These are phyloP conservation scores for Pichia terricola DNA, from an alignment of 1,139 yeast genomes.

Conservation along the genomic window DNA sequence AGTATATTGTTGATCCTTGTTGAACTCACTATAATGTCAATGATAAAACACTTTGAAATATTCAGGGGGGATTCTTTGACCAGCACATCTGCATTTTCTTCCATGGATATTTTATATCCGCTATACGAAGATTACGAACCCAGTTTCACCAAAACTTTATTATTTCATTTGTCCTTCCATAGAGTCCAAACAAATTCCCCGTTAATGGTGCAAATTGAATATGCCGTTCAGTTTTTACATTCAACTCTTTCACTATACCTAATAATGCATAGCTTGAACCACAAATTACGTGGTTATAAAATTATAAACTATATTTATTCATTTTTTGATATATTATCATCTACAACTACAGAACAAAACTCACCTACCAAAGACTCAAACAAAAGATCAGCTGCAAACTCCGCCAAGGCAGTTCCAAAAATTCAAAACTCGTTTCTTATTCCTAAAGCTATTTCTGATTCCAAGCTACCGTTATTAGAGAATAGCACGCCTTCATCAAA, in stretches of 20 bases:
- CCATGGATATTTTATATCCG: conserved; percentile 8
- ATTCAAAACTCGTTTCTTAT: conserved; percentile 3
- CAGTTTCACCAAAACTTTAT: conserved; percentile 7
- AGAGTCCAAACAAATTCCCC: conserved; percentile 10
- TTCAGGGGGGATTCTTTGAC: conserved; percentile 8
- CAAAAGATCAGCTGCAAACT: neutral
- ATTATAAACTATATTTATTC: conserved; percentile 16
- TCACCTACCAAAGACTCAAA: neutral
- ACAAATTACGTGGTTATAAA: conserved; percentile 23
- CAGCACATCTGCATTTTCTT: conserved; percentile 4
- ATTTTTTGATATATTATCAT: conserved; percentile 6
- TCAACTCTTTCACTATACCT: conserved; percentile 36
- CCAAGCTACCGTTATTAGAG: too few species aligned
- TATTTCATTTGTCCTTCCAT: conserved; percentile 17
- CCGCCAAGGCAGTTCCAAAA: neutral
- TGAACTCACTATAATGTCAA: conserved; percentile 10
- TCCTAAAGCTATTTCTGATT: neutral
- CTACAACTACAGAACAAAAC: neutral
- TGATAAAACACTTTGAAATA: conserved; percentile 11
- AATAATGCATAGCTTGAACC: conserved; percentile 25
- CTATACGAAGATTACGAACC: conserved; percentile 5
- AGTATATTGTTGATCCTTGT: conserved; percentile 13
- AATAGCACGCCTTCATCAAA: too few species aligned
- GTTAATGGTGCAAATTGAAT: conserved; percentile 18
- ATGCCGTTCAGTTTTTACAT: conserved; percentile 27